Evolutionary conservation across 306 rosid species (phyloP).

Genomic region (Acmispon strigosus): DNA sequence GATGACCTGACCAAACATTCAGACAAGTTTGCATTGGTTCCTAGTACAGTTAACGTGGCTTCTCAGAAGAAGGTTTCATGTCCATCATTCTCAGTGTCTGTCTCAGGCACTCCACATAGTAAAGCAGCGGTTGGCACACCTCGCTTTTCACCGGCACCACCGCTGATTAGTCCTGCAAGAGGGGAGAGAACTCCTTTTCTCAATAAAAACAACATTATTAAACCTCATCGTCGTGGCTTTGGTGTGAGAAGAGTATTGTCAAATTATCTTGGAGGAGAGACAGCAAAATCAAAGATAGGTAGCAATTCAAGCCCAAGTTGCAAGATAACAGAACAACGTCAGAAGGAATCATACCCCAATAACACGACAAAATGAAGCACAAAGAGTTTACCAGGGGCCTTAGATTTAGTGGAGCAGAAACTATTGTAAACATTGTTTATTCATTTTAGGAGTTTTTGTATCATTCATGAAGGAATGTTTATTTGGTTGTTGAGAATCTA

Average conservation of each 20-base stretch:
- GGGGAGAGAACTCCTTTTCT: constrained; percentile 87
- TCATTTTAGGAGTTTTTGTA: not conserved
- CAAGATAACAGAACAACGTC: constrained; percentile 17
- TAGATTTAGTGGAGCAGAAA: not conserved
- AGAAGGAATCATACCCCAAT: constrained; percentile 11
- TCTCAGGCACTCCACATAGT: constrained; percentile 65
- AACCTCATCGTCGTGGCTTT: constrained; percentile 62
- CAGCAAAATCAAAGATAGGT: constrained; percentile 52
- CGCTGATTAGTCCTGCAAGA: constrained; percentile 67
- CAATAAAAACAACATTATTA: constrained; percentile 32
- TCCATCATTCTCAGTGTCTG: constrained; percentile 50
- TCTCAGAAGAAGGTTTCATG: constrained; percentile 45
- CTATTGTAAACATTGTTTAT: not conserved
- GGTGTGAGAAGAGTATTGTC: constrained; percentile 86
- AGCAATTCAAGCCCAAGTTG: constrained; percentile 29
- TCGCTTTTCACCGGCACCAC: constrained; percentile 52
- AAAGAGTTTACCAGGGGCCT: not conserved
- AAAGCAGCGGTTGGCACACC: constrained; percentile 43
- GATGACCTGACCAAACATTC: constrained; percentile 79
- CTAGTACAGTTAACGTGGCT: constrained; percentile 46
- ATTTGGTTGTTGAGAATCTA: constrained; percentile 12
- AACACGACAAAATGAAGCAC: constrained; percentile 17
- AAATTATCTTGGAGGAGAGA: constrained; percentile 84
- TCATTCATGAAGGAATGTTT: constrained; percentile 1
- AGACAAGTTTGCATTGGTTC: constrained; percentile 51